Conservation (phyloP, 1,139 yeast species). For the Citeromyces hawaiiensis region DNA sequence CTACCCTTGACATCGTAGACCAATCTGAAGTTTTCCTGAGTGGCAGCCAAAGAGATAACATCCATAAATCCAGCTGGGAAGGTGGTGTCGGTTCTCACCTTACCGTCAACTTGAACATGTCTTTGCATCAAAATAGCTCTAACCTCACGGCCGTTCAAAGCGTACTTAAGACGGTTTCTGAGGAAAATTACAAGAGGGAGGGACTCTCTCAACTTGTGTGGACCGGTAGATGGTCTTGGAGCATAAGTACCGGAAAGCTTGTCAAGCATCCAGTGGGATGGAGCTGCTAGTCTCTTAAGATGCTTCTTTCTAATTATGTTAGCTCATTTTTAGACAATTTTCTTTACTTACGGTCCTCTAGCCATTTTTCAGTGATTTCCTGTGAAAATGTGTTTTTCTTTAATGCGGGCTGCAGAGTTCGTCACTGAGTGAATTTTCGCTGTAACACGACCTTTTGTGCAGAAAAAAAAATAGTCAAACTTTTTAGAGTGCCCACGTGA, state of each 20-base stretch:
- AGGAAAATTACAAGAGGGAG: constrained; percentile 95
- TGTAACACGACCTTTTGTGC: not conserved
- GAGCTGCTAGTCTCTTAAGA: constrained; percentile 97
- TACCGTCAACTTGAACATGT: constrained; percentile 97
- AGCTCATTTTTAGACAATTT: not conserved
- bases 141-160: constrained; percentile 98
- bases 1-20: constrained; percentile 97
- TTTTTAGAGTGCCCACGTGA: not conserved
- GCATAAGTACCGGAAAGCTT: constrained; percentile 99
- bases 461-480: too few relatives aligned
- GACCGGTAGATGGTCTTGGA: constrained; percentile 99
- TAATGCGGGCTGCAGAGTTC: constrained; percentile 2
- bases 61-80: constrained; percentile 99
- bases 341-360: constrained; percentile 81
- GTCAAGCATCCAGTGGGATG: constrained; percentile 99
- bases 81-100: constrained; percentile 97
- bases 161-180: constrained; percentile 99
- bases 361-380: constrained; percentile 47
- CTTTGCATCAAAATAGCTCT: constrained; percentile 99
- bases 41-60: constrained; percentile 91
- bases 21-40: constrained; percentile 98
- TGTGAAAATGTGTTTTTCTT: not conserved
- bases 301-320: constrained; percentile 62
- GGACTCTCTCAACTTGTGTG: constrained; percentile 98
- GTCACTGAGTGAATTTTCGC: not conserved